Evolutionary conservation across 805 yeast genomes (phyloP).

Genomic region (Lipomyces chichibuensis): DNA sequence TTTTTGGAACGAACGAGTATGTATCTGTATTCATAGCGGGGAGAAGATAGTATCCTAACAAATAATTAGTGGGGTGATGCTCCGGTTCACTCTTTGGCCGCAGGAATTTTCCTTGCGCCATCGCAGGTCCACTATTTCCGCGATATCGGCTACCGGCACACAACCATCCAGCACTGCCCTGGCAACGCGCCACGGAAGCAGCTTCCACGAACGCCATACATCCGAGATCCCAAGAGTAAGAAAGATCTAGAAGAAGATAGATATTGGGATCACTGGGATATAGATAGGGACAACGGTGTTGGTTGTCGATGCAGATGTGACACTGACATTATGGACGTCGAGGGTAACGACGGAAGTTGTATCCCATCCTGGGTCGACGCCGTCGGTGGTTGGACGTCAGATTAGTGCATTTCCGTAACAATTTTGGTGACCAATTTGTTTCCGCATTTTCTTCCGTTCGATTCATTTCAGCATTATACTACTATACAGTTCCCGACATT

Average conservation of each 20-base stretch:
- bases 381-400: constrained; percentile 41
- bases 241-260: constrained; percentile 45
- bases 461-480: not conserved
- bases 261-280: constrained; percentile 48
- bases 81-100: constrained; percentile 86
- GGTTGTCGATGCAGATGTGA: constrained; percentile 93
- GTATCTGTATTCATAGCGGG: not conserved
- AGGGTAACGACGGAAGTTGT: constrained; percentile 44
- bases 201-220: constrained; percentile 44
- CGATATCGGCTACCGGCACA: constrained; percentile 88
- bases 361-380: constrained; percentile 43
- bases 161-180: constrained; percentile 84
- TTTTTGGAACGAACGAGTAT: constrained; percentile 73
- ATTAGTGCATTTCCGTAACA: not conserved
- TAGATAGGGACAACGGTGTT: constrained; percentile 52
- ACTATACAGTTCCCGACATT: not conserved
- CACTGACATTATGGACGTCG: constrained; percentile 43
- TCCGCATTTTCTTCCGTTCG: not conserved
- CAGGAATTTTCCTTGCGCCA: constrained; percentile 70
- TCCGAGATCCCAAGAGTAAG: constrained; percentile 45
- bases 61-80: constrained; percentile 84
- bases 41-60: not conserved
- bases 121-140: constrained; percentile 85
- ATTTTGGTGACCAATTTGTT: not conserved
- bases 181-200: constrained; percentile 60